Conservation (phyloP, 2,329 filamentous ascomycete genomes). For the Sporothrix dimorphospora region DNA sequence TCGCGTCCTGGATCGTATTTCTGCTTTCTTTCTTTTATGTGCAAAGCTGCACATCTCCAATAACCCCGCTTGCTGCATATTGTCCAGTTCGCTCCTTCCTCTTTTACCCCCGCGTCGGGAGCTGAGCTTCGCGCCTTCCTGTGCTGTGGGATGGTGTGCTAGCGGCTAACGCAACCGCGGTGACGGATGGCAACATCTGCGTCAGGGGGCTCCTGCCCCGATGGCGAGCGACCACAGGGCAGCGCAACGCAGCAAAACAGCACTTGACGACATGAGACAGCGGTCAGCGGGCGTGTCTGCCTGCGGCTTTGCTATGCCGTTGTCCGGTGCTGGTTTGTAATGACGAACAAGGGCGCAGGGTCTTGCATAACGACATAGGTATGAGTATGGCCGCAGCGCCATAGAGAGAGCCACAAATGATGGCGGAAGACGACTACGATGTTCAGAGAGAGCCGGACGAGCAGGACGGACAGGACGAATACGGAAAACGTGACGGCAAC, state of each 20-base stretch:
- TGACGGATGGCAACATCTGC: constrained; percentile 23
- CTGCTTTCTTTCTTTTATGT: not conserved
- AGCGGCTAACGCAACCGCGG: constrained; percentile 20
- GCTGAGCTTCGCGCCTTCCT: not conserved
- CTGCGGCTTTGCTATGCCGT: not conserved
- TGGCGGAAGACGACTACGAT: not conserved
- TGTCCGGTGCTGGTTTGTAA: not conserved
- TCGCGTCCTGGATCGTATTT: not conserved
- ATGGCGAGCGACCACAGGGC: not conserved
- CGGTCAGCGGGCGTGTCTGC: constrained; percentile 8
- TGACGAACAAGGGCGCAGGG: not conserved
- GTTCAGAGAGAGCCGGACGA: not conserved
- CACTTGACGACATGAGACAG: not conserved
- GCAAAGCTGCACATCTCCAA: not conserved
- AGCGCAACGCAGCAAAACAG: not conserved
- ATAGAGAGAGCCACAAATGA: not conserved
- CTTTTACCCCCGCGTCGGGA: not conserved
- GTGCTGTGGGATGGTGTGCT: not conserved
- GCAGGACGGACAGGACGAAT: not conserved
- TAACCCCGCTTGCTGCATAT: not conserved
- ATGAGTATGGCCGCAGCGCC: not conserved
- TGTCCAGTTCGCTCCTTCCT: not conserved
- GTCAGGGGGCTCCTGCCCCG: not conserved
- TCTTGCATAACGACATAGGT: constrained; percentile 9
- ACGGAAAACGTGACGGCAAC: not conserved